Percentiles rank a stretch among this genome's conserved stretches.
These are phyloP conservation scores for Ceratonia siliqua DNA, from an alignment of 306 rosid genomes.

Conservation along the genomic window DNA sequence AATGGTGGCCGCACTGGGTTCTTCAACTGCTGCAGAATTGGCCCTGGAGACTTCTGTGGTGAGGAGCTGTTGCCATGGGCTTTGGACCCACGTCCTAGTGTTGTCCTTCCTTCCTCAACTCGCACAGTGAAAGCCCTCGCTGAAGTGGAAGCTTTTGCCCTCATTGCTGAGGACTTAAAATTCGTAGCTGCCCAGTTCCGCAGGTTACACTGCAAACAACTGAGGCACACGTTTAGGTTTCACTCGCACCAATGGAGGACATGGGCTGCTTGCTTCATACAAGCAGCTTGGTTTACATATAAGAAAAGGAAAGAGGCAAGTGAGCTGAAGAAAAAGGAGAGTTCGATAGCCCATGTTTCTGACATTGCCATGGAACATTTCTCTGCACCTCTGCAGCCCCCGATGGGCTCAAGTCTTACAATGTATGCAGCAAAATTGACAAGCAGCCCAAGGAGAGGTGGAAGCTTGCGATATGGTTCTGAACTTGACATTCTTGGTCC, in stretches of 20 bases:
- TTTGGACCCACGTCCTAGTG: constrained; percentile 54
- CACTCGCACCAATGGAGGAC: constrained; percentile 60
- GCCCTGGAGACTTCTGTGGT: constrained; percentile 65
- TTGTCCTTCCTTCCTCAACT: constrained; percentile 54
- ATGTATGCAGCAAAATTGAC: neutral
- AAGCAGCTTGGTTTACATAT: constrained; percentile 63
- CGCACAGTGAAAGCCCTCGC: constrained; percentile 53
- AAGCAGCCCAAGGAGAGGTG: constrained; percentile 44
- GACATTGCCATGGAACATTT: constrained; percentile 32
- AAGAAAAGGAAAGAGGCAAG: constrained; percentile 45
- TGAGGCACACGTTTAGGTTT: constrained; percentile 52
- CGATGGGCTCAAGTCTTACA: constrained; percentile 3
- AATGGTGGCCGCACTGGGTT: constrained; percentile 64
- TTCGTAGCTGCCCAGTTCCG: constrained; percentile 63
- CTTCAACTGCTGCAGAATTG: constrained; percentile 53
- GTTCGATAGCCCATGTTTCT: neutral
- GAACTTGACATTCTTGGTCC: constrained; percentile 46
- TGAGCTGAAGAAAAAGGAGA: constrained; percentile 38
- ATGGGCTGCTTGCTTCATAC: constrained; percentile 69
- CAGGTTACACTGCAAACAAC: constrained; percentile 57
- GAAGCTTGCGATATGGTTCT: constrained; percentile 46
- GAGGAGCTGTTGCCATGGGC: constrained; percentile 68
- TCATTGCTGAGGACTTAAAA: constrained; percentile 52
- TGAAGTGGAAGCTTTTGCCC: constrained; percentile 67
- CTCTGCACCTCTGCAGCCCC: constrained; percentile 45